These are phyloP conservation scores for Cryphonectria radicalis DNA, from an alignment of 2,329 filamentous ascomycete species.

Conservation along the genomic window DNA sequence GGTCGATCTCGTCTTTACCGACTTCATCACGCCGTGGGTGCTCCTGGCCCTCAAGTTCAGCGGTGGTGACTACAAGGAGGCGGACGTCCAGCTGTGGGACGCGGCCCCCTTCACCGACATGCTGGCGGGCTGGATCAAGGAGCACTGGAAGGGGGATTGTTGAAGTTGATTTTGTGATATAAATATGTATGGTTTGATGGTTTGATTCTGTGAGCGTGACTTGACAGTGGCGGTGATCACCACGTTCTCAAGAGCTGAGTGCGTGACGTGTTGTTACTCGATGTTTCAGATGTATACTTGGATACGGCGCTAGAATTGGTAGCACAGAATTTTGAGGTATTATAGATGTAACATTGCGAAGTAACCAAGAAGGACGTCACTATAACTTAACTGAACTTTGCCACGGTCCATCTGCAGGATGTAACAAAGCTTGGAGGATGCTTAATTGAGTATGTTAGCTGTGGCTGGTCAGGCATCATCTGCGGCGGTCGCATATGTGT, in stretches of 20 bases:
- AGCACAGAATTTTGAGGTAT: not conserved
- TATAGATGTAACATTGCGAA: not conserved
- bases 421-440: not conserved
- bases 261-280: not conserved
- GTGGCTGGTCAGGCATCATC: not conserved
- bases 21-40: conserved; percentile 86
- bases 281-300: not conserved
- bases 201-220: not conserved
- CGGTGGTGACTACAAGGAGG: conserved; percentile 53
- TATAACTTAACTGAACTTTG: not conserved
- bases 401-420: not conserved
- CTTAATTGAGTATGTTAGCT: not conserved
- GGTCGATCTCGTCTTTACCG: conserved; percentile 89
- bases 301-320: conserved; percentile 16
- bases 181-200: not conserved
- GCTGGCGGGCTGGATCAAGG: conserved; percentile 60
- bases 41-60: conserved; percentile 71
- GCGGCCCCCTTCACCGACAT: conserved; percentile 60
- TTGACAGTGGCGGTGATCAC: too few relatives aligned
- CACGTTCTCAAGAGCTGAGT: conserved; percentile 13
- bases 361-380: not conserved
- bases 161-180: conserved; percentile 30
- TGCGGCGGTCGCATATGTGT: too few relatives aligned
- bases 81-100: conserved; percentile 56
- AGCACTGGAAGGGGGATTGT: conserved; percentile 60